Base-by-base conservation (phyloP, 2,329 filamentous ascomycete species). In the Talaromyces sp. region DNA sequence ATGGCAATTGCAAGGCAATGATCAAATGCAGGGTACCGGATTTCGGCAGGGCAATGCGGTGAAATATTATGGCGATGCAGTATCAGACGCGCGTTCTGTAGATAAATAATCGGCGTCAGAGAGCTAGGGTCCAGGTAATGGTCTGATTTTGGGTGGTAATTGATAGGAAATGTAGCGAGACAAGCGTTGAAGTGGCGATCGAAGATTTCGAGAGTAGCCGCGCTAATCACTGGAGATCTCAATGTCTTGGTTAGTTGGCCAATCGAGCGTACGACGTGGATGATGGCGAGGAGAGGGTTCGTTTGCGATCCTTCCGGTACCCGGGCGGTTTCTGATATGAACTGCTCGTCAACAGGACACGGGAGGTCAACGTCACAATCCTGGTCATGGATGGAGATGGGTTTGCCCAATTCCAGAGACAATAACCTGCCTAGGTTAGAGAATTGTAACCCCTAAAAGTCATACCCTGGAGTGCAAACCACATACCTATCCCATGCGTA, bases 21-120 rank as follows among this genome's bases (percentile, higher is more conserved):
- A 61, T 92, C 88, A 29, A 97, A 78, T 1, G 94, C 92, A 7
- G 85, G 83, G 3, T 81, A 75, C 50, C 93, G 85, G 48, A 88
- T 84, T 32, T 88, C 81, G 1, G 79, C 74, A 0, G 87, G 81
- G 68, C 88, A 92, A 10, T 80, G 80, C 0, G 92, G 89, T 0
- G 87, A 87, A 9, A 97, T 81, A 69, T 97, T 97, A 68, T 96
- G 92, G 48, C 94, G 86, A 74, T 96, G 91, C 9, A 99, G 83
- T 41, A 94, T 80, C 31, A 97, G 83, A n/a, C 91, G 88, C 17
- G 89, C 88, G 62, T 91, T 90, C 62, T 96, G 88, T 9, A 97
- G 83, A 68, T 91, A 88, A 32, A 90, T 83, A 9, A 95, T 80
- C 0, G 92, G 89, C 27, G 87, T 85, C 14, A 97, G 80, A 46